phyloP scores from a whole-genome alignment of 164 flowering plant species.

The Houttuynia cordata region DNA sequence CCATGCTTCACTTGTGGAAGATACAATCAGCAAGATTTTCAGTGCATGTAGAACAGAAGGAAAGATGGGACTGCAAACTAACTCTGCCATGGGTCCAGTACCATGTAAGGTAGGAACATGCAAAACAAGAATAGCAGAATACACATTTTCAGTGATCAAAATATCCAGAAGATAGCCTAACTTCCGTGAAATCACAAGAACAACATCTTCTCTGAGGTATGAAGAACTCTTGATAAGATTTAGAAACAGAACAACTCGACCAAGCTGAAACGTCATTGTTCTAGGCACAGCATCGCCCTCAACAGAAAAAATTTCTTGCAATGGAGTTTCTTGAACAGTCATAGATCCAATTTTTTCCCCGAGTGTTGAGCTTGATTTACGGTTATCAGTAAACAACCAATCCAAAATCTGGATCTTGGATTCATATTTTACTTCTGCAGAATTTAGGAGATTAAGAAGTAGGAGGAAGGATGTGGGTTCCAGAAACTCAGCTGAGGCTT shows the following conservation, averaged over 20 bases:
- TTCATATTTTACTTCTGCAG: constrained; percentile 39
- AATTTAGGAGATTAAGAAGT: constrained; percentile 52
- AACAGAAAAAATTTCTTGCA: constrained; percentile 32
- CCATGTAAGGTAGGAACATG: constrained; percentile 36
- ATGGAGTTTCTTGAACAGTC: constrained; percentile 5
- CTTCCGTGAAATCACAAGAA: constrained; percentile 39
- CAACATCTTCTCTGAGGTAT: constrained; percentile 43
- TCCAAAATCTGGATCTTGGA: constrained; percentile 50
- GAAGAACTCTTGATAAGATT: constrained; percentile 45
- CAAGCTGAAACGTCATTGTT: constrained; percentile 27
- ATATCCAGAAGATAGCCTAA: constrained; percentile 51
- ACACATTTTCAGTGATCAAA: constrained; percentile 48
- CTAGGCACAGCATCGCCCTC: constrained; percentile 25
- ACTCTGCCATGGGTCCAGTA: constrained; percentile 24
- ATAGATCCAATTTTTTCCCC: constrained; percentile 6
- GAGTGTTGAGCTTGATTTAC: constrained; percentile 1
- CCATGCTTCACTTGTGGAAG: constrained; percentile 47
- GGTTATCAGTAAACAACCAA: constrained; percentile 39
- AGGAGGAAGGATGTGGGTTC: constrained; percentile 57
- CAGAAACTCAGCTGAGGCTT: constrained; percentile 54
- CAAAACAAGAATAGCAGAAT: constrained; percentile 42
- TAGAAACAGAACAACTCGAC: constrained; percentile 45
- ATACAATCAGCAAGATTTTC: constrained; percentile 56
- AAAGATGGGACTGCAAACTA: constrained; percentile 51
- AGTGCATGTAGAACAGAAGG: constrained; percentile 41